Evolutionary conservation across 1,284 basidiomycete genomes (phyloP), one percentile per base, ranked within the genome.

Genomic region (Bondarzewia mesenterica): DNA sequence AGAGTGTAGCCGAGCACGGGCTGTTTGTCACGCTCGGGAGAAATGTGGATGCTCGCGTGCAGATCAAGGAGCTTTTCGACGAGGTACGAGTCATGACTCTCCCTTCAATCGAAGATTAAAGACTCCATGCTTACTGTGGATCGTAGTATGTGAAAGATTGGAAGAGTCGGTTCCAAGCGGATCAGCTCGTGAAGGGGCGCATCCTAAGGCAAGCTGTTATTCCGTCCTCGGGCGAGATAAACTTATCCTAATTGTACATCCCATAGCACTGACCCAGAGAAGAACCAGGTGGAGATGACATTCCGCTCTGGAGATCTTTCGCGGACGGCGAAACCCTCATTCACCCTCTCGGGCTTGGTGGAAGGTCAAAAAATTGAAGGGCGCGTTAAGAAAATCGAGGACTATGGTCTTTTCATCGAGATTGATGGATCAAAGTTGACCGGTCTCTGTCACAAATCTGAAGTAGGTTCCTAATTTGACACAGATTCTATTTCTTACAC

Each of bases 391-490:
- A 80, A 77, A 54, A 75, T 94, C 8, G 89, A 93, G 64, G 78
- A 83, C 32, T 99, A 91, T 60, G 96, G 96, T 15, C 74, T 97
- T 35, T 98, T 99, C 69, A 81, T 99, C 47, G 79, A 87, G 62
- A 85, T 98, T 38, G 81, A 89, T 8, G 85, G 79, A 14, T 86
- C 88, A 1, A 86, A 85, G 58, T 71, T 98, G 44, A 85, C 78
- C 49, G 96, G 96, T 5, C 73, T 99, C 8, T 98, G 95, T 64
- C 96, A 99, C 68, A 93, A 93, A 66, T 90, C 89, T 18, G 79
- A 96, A 74, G 88, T 86, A 59, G 46, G 74, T 53, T 27, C 22
- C 36, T 42, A 48, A 49, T 45, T 38, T 40, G 29, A 43, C 20
- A 49, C 22, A 23, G 6, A 4, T 2, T 8, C 27, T 37, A 4